Conservation (phyloP, 352 stramenopile species). For the Pythium aristosporum region DNA sequence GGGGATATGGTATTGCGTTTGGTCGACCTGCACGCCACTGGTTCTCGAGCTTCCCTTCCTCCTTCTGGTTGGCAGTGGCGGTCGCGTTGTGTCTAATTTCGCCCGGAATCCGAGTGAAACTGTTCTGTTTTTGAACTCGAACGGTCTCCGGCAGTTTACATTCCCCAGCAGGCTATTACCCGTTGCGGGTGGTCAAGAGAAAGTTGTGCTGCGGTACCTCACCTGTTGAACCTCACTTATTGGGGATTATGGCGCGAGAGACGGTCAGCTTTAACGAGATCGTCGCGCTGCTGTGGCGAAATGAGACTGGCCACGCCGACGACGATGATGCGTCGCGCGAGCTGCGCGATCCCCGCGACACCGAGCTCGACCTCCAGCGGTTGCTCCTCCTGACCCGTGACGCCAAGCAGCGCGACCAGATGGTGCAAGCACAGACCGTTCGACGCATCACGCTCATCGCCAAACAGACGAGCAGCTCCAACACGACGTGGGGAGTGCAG, state of each 20-base stretch:
- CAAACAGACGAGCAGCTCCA: slow-evolving; percentile 32
- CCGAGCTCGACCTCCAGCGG: slow-evolving; percentile 48
- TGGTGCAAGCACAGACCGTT: slow-evolving; percentile 63
- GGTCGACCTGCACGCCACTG: not conserved
- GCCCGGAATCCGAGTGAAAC: not conserved
- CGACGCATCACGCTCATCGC: slow-evolving; percentile 42
- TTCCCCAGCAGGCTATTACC: not conserved
- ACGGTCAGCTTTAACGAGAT: slow-evolving; percentile 52
- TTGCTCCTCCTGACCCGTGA: slow-evolving; percentile 59
- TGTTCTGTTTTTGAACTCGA: not conserved
- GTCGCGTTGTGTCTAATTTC: not conserved
- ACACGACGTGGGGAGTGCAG: slow-evolving; percentile 23
- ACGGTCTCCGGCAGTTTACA: not conserved
- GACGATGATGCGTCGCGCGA: not conserved
- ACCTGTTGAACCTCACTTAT: not conserved
- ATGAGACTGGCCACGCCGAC: slow-evolving; percentile 30
- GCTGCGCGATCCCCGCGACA: slow-evolving; percentile 37
- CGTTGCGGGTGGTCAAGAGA: no score
- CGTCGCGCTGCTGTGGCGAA: slow-evolving; percentile 48
- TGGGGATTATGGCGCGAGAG: slow-evolving; percentile 4
- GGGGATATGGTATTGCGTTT: no score
- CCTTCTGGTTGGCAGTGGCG: not conserved
- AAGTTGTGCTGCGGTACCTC: no score
- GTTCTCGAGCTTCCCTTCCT: no score
- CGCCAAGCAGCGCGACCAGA: slow-evolving; percentile 41